Percentiles rank a stretch among this genome's conserved stretches.
Evolutionary conservation across 2,329 filamentous ascomycete species (phyloP).

Genomic region (Alternaria incomplexa): DNA sequence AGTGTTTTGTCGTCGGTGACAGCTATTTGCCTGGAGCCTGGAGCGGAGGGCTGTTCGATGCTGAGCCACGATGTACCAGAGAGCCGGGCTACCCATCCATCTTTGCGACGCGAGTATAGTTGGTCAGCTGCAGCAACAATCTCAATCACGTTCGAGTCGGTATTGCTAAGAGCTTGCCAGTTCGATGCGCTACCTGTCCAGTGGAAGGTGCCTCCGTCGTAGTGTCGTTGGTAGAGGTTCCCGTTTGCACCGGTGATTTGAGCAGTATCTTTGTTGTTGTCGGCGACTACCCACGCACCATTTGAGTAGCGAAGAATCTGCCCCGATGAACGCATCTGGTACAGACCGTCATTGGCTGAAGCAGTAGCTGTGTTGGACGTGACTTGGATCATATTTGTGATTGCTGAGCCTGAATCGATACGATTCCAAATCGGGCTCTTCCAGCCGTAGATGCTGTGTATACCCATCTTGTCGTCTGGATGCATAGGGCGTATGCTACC

Average conservation of each 20-base stretch:
- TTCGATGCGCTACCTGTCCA: conserved; percentile 23
- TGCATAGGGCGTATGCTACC: conserved; percentile 29
- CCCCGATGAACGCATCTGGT: conserved; percentile 34
- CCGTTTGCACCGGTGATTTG: conserved; percentile 35
- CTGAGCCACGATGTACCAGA: conserved; percentile 29
- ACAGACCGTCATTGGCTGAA: conserved; percentile 29
- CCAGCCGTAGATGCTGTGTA: conserved; percentile 39
- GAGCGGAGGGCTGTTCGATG: conserved; percentile 28
- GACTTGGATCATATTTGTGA: conserved; percentile 25
- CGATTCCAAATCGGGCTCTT: conserved; percentile 31
- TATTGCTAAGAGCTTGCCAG: conserved; percentile 30
- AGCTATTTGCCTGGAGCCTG: conserved; percentile 27
- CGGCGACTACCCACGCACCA: conserved; percentile 24
- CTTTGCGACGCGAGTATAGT: conserved; percentile 36
- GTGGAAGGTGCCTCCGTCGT: conserved; percentile 32
- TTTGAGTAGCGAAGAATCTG: conserved; percentile 30
- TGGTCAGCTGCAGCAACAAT: conserved; percentile 34
- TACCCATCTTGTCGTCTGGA: conserved; percentile 35
- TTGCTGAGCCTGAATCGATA: conserved; percentile 27
- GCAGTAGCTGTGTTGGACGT: conserved; percentile 13
- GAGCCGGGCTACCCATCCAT: conserved; percentile 37
- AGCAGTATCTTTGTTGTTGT: conserved; percentile 34
- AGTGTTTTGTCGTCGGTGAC: conserved; percentile 32
- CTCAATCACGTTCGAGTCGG: conserved; percentile 32
- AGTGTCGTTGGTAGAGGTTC: conserved; percentile 34